Evolutionary conservation across 805 yeast genomes (phyloP).

Genomic region (Candida taoyuanica): DNA sequence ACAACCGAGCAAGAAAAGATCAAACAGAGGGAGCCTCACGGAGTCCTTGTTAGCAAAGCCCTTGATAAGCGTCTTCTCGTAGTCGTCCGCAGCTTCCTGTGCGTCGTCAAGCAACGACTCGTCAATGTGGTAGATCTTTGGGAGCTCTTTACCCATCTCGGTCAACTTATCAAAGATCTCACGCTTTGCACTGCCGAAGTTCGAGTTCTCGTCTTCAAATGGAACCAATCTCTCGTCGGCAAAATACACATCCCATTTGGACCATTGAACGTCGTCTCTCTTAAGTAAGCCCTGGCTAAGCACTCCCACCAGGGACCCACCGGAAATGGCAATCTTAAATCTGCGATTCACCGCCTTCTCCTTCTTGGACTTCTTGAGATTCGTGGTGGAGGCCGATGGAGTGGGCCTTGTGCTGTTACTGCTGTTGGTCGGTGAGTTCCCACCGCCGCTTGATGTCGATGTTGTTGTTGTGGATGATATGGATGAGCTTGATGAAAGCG

Average conservation of each 20-base stretch:
- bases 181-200: slow-evolving; percentile 85
- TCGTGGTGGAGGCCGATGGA: slow-evolving; percentile 13
- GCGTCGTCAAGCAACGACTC: slow-evolving; percentile 70
- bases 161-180: slow-evolving; percentile 68
- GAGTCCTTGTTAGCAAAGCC: slow-evolving; percentile 96
- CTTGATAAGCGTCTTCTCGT: slow-evolving; percentile 79
- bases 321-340: slow-evolving; percentile 87
- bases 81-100: slow-evolving; percentile 90
- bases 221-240: slow-evolving; percentile 96
- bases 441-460: slow-evolving; percentile 11
- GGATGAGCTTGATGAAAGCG: slow-evolving; percentile 22
- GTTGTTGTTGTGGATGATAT: slow-evolving; percentile 7
- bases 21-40: slow-evolving; percentile 93
- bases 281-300: slow-evolving; percentile 79
- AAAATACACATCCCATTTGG: slow-evolving; percentile 91
- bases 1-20: slow-evolving; percentile 85
- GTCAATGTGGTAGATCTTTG: slow-evolving; percentile 80
- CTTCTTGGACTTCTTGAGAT: slow-evolving; percentile 23
- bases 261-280: slow-evolving; percentile 80
- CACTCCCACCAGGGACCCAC: slow-evolving; percentile 88
- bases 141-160: slow-evolving; percentile 36
- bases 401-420: slow-evolving; percentile 13
- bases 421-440: slow-evolving; percentile 16
- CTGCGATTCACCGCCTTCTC: slow-evolving; percentile 43
- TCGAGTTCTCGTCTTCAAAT: slow-evolving; percentile 74